Evolutionary conservation across 805 yeast genomes (phyloP).

Genomic region (Lachancea nothofagi): DNA sequence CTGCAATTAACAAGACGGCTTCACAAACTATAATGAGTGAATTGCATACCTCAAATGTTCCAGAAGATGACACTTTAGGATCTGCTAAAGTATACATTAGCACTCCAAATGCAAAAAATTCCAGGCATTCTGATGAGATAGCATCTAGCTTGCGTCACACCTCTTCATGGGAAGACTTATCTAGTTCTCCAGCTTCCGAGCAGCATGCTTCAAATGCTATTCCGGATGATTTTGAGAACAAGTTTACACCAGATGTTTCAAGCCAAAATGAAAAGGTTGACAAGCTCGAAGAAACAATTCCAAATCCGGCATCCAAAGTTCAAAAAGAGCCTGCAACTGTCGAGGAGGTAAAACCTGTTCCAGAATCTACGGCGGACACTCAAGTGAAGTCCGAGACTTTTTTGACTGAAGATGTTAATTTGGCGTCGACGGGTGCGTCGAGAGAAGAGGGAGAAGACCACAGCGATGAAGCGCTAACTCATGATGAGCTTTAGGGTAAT

Average conservation of each 20-base stretch:
- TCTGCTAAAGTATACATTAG: background rate
- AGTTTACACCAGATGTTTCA: conserved; percentile 9
- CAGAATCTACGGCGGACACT: background rate
- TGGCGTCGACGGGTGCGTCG: too few species aligned
- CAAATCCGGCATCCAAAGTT: background rate
- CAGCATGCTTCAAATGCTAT: conserved; percentile 1
- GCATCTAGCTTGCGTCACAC: background rate
- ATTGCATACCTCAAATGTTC: too few species aligned
- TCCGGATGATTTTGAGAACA: conserved; percentile 10
- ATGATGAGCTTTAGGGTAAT: conserved; percentile 3
- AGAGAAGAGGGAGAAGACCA: too few species aligned
- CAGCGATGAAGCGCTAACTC: background rate
- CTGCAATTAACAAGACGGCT: too few species aligned
- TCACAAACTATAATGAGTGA: too few species aligned
- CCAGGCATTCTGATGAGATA: too few species aligned
- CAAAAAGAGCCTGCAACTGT: background rate
- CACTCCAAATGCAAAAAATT: background rate
- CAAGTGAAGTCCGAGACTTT: background rate
- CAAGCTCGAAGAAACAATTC: background rate
- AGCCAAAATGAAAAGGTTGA: background rate
- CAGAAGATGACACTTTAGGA: too few species aligned
- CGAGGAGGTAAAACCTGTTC: conserved; percentile 2
- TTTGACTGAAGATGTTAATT: too few species aligned
- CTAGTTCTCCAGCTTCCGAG: background rate
- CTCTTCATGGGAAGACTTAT: conserved; percentile 3